Evolutionary conservation across 2,329 filamentous ascomycete species (phyloP).

Genomic region (Westerdykella sp.): DNA sequence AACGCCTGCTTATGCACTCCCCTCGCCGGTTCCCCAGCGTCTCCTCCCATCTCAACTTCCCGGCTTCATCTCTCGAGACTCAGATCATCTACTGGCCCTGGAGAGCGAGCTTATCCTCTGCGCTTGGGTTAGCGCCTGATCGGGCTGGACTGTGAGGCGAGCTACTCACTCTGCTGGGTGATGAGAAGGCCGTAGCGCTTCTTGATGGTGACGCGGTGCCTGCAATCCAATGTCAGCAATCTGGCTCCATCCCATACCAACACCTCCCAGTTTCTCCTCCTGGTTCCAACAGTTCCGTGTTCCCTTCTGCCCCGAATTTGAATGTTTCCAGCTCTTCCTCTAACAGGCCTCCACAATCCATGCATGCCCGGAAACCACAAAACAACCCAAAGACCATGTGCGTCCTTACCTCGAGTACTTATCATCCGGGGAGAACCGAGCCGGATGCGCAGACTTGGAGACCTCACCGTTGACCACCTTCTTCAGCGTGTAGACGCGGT

Average conservation of each 20-base stretch:
- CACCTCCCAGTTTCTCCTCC: not conserved
- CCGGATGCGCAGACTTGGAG: conserved; percentile 93
- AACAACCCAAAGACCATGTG: not conserved
- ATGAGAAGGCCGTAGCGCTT: conserved; percentile 83
- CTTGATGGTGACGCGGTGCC: conserved; percentile 91
- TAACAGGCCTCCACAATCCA: not conserved
- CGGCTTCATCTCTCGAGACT: not conserved
- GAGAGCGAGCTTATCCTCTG: conserved; percentile 25
- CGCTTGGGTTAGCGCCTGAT: conserved; percentile 1
- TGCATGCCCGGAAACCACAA: not conserved
- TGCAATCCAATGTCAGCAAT: conserved; percentile 24
- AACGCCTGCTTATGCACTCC: not conserved
- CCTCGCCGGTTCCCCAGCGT: not conserved
- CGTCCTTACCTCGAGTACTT: conserved; percentile 71
- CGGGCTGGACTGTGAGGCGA: not conserved
- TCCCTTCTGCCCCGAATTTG: not conserved
- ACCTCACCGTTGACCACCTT: conserved; percentile 77
- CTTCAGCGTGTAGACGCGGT: conserved; percentile 91
- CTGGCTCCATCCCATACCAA: not conserved
- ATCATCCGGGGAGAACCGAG: conserved; percentile 95
- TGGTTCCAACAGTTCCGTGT: too few relatives aligned
- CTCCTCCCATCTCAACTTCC: not conserved
- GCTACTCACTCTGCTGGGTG: conserved; percentile 61
- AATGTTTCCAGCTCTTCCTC: not conserved
- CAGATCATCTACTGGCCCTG: conserved; percentile 5